Evolutionary conservation across 352 stramenopile species (phyloP).

Genomic region (Phytophthora nicotianae): DNA sequence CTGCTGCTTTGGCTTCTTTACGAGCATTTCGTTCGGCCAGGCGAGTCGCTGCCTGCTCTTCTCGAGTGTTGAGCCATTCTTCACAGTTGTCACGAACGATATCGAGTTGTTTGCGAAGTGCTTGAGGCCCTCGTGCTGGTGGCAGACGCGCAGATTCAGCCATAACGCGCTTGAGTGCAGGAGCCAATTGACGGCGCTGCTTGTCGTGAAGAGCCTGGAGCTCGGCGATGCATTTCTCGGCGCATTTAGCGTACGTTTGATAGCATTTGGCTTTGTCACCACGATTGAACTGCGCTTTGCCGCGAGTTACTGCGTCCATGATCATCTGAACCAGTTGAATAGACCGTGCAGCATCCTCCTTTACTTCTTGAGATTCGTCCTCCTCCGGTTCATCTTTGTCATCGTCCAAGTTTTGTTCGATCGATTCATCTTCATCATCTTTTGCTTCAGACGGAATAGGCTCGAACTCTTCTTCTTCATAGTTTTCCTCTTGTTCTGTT

Average conservation of each 20-base stretch:
- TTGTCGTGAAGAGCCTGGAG: constrained; percentile 44
- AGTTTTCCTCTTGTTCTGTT: constrained; percentile 16
- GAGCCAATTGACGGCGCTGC: constrained; percentile 38
- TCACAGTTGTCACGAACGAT: constrained; percentile 50
- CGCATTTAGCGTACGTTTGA: constrained; percentile 60
- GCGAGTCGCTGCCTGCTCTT: constrained; percentile 32
- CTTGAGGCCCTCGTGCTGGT: constrained; percentile 59
- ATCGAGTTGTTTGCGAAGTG: constrained; percentile 71
- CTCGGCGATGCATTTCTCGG: constrained; percentile 47
- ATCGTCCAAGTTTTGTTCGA: constrained; percentile 24
- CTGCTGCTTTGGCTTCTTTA: constrained; percentile 28
- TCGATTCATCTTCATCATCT: constrained; percentile 23
- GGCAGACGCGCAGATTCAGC: constrained; percentile 54
- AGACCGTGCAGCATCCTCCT: constrained; percentile 45
- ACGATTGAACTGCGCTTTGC: constrained; percentile 76
- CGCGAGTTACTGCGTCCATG: constrained; percentile 54
- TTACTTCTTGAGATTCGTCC: constrained; percentile 36
- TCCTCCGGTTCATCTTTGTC: constrained; percentile 36
- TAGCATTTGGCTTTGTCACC: constrained; percentile 80
- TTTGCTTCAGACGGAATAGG: constrained; percentile 17
- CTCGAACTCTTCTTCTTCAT: constrained; percentile 29
- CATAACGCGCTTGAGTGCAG: constrained; percentile 43
- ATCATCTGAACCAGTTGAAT: constrained; percentile 52
- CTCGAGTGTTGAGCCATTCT: constrained; percentile 34
- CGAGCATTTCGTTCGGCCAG: constrained; percentile 21